Evolutionary conservation across 2,329 filamentous ascomycete species (phyloP).

Genomic region (Berkeleyomyces rouxiae): DNA sequence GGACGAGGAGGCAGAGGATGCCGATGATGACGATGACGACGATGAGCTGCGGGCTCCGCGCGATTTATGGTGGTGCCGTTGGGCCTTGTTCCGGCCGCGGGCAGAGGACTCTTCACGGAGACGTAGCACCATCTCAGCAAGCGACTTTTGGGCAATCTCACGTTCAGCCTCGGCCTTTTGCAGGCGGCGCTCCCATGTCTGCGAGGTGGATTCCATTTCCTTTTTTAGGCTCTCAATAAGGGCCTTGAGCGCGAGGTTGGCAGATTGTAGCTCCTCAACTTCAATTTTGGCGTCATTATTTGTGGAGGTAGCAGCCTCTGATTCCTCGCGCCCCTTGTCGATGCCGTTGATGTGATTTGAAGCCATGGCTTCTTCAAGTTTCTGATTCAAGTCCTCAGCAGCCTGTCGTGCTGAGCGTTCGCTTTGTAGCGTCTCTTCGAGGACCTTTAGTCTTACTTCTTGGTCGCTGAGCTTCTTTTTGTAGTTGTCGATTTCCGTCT

Average conservation of each 20-base stretch:
- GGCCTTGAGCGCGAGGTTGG: constrained; percentile 34
- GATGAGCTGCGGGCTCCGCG: constrained; percentile 2
- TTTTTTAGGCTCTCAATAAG: constrained; percentile 60
- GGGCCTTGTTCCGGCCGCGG: constrained; percentile 1
- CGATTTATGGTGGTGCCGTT: background rate
- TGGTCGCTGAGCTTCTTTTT: constrained; percentile 60
- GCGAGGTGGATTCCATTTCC: constrained; percentile 39
- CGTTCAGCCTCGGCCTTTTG: constrained; percentile 64
- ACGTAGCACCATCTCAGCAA: constrained; percentile 77
- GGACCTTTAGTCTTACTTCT: constrained; percentile 21
- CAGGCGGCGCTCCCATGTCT: background rate
- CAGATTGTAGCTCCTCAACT: constrained; percentile 15
- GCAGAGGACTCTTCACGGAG: constrained; percentile 33
- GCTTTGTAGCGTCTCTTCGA: constrained; percentile 62
- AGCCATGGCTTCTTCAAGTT: constrained; percentile 36
- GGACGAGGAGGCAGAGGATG: background rate
- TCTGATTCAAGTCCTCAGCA: constrained; percentile 67
- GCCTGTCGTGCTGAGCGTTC: constrained; percentile 69
- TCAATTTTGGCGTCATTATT: constrained; percentile 20
- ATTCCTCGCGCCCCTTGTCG: background rate
- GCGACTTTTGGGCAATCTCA: constrained; percentile 50
- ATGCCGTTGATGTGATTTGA: background rate
- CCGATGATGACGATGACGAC: constrained; percentile 6
- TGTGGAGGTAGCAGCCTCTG: constrained; percentile 15
- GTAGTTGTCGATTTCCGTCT: constrained; percentile 67